Base-by-base conservation (phyloP, 345 rosid genomes). In the Psidium friedrichsthalianum region DNA sequence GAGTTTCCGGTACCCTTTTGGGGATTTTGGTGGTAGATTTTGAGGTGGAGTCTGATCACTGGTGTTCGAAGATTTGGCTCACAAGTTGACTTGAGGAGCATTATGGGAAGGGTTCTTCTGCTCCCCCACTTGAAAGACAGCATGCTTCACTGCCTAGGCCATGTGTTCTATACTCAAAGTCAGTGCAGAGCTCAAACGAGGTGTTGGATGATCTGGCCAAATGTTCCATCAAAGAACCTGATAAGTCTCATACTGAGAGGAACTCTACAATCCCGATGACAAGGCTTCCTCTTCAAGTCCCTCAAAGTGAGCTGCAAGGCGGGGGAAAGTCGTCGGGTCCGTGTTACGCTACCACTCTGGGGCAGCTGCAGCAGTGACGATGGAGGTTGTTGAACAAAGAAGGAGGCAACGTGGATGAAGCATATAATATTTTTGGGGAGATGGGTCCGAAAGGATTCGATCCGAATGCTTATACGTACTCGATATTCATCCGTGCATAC, bases 71-170 rank as follows among this genome's bases (percentile, higher is more conserved):
- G 74, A 82, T 55, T 64, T 83, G 56, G 52, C 53, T 85, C 76
- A 52, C 87, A 87, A 49, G 55, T 89, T 87, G 82, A 55, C 98
- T 95, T 6, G 99, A 96, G 91, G 99, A 96, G 90, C 98, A 95
- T 89, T 95, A 95, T 85, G 96, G 92, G 88, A 97, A 96, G 85
- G 96, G 98, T 86, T 89, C 94, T 82, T 88, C 95, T 86, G 98
- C 87, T 88, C 86, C 91, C 86, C 96, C 99, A 74, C 98, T 91
- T 0, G 98, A 95, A 90, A 94, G 99, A 90, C 98, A 95, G 86
- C 99, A 95, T 86, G 96, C 98, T 86, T 97, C 99, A 27, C 91
- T 97, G 88, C 99, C 99, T 61, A 94, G 99, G 92, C 84, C 96
- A 47, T 95, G 98, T 84, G 99, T 97, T 80, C 88, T 95, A 76